These are phyloP conservation scores for Trametes punicea DNA, from an alignment of 768 basidiomycete species.

Conservation along the genomic window DNA sequence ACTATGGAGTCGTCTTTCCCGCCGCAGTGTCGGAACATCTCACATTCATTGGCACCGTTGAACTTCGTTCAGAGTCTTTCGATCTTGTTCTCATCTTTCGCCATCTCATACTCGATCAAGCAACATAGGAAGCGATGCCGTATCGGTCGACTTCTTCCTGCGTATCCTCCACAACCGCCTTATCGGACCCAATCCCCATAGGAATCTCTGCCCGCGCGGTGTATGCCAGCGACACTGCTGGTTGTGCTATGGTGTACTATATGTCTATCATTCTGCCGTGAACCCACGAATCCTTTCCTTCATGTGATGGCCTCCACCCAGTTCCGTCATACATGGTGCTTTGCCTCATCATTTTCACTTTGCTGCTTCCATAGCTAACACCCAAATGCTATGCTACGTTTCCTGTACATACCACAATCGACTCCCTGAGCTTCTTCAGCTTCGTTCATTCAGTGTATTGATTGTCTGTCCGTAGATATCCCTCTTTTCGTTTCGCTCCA, in stretches of 20 bases:
- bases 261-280: neutral
- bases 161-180: neutral
- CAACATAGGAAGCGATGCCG: neutral
- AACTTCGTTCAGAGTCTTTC: neutral
- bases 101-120: neutral
- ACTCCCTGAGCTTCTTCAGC: neutral
- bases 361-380: constrained; percentile 2
- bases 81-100: neutral
- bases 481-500: neutral
- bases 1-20: neutral
- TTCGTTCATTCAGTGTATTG: neutral
- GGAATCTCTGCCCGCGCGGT: constrained; percentile 8
- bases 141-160: neutral
- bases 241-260: constrained; percentile 20
- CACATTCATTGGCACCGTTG: constrained; percentile 4
- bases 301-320: constrained; percentile 1
- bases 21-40: neutral
- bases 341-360: neutral
- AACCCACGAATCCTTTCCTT: neutral
- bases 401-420: constrained; percentile 4
- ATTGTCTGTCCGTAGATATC: neutral
- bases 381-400: constrained; percentile 2
- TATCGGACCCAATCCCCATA: neutral
- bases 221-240: constrained; percentile 18
- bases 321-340: neutral